Percentiles rank a stretch among this genome's conserved stretches.
Evolutionary conservation across 257 asterid genomes (phyloP).

Genomic region (Misopates orontium): DNA sequence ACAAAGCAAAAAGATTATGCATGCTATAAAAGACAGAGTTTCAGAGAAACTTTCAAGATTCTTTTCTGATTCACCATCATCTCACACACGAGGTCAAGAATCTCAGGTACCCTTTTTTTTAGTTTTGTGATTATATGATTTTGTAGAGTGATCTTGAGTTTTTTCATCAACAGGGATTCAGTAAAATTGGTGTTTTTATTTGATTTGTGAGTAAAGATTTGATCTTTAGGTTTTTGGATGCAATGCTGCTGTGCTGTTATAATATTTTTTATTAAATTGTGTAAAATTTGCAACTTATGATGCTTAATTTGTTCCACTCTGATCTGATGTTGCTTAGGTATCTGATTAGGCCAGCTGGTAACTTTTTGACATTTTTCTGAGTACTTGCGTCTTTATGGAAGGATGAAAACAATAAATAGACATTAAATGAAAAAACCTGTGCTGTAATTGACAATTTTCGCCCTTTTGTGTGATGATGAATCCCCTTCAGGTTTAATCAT

Average conservation of each 20-base stretch:
- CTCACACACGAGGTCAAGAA: constrained; percentile 54
- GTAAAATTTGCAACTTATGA: not conserved
- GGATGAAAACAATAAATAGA: not conserved
- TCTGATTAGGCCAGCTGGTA: constrained; percentile 12
- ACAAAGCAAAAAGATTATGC: constrained; percentile 38
- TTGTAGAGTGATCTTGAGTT: constrained; percentile 18
- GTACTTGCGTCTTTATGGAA: not conserved
- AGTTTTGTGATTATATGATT: constrained; percentile 1
- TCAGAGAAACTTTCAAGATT: constrained; percentile 65
- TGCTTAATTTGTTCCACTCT: not conserved
- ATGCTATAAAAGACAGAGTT: constrained; percentile 66
- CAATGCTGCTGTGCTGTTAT: constrained; percentile 20
- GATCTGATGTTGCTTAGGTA: constrained; percentile 4
- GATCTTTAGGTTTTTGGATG: constrained; percentile 18
- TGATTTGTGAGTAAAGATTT: constrained; percentile 23
- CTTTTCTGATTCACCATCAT: constrained; percentile 71
- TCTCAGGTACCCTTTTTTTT: constrained; percentile 52
- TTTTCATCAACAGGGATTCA: constrained; percentile 8
- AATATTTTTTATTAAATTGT: constrained; percentile 3
- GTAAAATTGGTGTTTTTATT: constrained; percentile 2
- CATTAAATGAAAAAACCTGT: not conserved
- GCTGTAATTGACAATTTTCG: too few species aligned
- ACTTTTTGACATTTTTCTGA: not conserved
- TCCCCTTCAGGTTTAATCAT: too few species aligned
- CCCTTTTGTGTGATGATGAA: too few species aligned